phyloP scores from a whole-genome alignment of 805 yeast genomes.

The Limtongia smithiae region DNA sequence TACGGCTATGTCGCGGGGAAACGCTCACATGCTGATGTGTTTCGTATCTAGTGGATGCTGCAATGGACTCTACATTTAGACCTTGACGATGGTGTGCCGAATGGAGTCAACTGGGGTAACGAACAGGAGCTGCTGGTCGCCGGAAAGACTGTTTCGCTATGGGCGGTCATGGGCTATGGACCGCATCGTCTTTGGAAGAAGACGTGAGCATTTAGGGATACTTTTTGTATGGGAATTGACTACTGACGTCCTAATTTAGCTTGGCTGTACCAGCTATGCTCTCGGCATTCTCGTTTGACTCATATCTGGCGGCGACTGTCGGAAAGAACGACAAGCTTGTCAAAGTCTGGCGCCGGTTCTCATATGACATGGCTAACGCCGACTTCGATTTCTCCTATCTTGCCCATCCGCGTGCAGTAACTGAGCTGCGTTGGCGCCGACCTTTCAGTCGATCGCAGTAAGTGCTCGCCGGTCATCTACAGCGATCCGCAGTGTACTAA shows the following conservation, averaged over 20 bases:
- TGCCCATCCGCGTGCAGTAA: conserved; percentile 59
- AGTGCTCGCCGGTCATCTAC: background rate
- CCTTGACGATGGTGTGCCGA: conserved; percentile 25
- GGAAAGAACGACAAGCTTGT: conserved; percentile 62
- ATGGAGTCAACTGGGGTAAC: conserved; percentile 26
- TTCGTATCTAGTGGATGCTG: conserved; percentile 16
- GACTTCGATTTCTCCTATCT: conserved; percentile 67
- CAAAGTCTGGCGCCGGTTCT: conserved; percentile 73
- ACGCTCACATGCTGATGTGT: background rate
- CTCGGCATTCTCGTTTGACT: conserved; percentile 62
- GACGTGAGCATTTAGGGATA: conserved; percentile 4
- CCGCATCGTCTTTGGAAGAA: conserved; percentile 23
- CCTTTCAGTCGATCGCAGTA: conserved; percentile 37
- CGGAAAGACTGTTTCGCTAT: conserved; percentile 25
- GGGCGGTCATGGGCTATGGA: conserved; percentile 22
- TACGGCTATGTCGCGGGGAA: too few relatives aligned
- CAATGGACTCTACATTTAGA: conserved; percentile 24
- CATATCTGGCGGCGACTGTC: conserved; percentile 61
- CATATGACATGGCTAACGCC: conserved; percentile 57
- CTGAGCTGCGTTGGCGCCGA: conserved; percentile 57
- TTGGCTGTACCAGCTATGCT: conserved; percentile 62
- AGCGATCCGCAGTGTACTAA: background rate
- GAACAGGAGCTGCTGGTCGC: conserved; percentile 25
- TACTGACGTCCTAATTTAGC: conserved; percentile 42
- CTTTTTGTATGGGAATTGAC: background rate